Conservation (phyloP, 2,329 filamentous ascomycete species). For the Dendrostoma leiphaemia region DNA sequence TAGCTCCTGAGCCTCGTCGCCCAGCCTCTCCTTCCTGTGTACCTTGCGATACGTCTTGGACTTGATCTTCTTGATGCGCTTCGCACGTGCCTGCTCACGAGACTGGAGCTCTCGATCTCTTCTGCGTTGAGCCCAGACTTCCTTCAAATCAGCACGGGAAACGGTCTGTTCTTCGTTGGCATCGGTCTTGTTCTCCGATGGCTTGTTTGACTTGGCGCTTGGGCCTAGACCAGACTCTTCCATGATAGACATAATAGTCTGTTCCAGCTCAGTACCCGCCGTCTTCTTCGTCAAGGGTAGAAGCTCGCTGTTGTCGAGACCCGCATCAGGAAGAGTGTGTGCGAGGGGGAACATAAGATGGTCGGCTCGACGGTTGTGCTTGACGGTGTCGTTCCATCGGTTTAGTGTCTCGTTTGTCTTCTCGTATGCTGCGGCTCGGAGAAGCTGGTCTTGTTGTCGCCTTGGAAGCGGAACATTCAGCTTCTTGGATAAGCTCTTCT, state of each 20-base stretch:
- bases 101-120: conserved; percentile 82
- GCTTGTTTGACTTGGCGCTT: conserved; percentile 44
- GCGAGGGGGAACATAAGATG: conserved; percentile 85
- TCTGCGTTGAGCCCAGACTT: conserved; percentile 71
- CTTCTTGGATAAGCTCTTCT: conserved; percentile 63
- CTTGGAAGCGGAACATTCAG: conserved; percentile 80
- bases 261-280: conserved; percentile 77
- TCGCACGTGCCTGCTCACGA: conserved; percentile 81
- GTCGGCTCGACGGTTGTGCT: conserved; percentile 87
- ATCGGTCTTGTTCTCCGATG: conserved; percentile 64
- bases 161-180: conserved; percentile 65
- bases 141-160: conserved; percentile 67
- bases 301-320: conserved; percentile 61
- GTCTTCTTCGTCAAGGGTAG: conserved; percentile 62
- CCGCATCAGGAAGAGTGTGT: conserved; percentile 63
- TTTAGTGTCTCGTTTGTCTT: conserved; percentile 90
- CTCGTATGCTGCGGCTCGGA: conserved; percentile 79
- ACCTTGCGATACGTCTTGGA: conserved; percentile 92
- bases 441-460: conserved; percentile 80
- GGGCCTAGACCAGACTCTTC: conserved; percentile 77
- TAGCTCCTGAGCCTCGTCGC: conserved; percentile 50
- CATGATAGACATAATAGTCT: conserved; percentile 83
- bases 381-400: conserved; percentile 93
- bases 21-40: conserved; percentile 71
- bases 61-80: conserved; percentile 98